Evolutionary conservation across 2,329 filamentous ascomycete species (phyloP).

Genomic region (Fusarium temperatum): DNA sequence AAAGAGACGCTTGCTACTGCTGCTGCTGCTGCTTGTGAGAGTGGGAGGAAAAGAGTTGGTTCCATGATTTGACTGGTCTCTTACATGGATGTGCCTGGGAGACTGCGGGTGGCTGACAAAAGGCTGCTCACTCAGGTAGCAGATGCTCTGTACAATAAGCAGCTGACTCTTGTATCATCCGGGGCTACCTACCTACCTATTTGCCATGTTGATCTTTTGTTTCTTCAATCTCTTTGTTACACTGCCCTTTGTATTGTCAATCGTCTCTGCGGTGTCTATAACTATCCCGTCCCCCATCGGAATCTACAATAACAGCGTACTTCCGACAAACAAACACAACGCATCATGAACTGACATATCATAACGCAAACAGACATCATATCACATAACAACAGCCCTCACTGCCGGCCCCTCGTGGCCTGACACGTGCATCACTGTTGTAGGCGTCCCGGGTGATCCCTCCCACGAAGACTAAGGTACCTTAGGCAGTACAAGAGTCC

Average conservation of each 20-base stretch:
- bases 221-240: neutral
- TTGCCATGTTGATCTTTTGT: constrained; percentile 1
- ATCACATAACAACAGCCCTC: constrained; percentile 4
- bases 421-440: constrained; percentile 47
- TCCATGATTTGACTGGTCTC: constrained; percentile 1
- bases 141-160: neutral
- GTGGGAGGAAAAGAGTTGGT: constrained; percentile 7
- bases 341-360: neutral
- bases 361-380: neutral
- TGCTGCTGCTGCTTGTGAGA: neutral
- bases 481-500: neutral
- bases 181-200: neutral
- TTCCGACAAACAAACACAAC: neutral
- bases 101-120: constrained; percentile 25
- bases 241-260: neutral
- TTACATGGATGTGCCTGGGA: constrained; percentile 33
- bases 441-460: constrained; percentile 29
- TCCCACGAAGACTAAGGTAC: constrained; percentile 6
- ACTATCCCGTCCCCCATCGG: neutral
- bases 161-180: constrained; percentile 24
- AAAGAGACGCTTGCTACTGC: neutral
- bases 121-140: neutral
- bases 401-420: constrained; percentile 39
- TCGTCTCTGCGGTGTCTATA: neutral
- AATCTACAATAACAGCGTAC: neutral